Evolutionary conservation across 257 asterid species (phyloP), one percentile per base, ranked within the genome.

Genomic region (Prunella vulgaris): DNA sequence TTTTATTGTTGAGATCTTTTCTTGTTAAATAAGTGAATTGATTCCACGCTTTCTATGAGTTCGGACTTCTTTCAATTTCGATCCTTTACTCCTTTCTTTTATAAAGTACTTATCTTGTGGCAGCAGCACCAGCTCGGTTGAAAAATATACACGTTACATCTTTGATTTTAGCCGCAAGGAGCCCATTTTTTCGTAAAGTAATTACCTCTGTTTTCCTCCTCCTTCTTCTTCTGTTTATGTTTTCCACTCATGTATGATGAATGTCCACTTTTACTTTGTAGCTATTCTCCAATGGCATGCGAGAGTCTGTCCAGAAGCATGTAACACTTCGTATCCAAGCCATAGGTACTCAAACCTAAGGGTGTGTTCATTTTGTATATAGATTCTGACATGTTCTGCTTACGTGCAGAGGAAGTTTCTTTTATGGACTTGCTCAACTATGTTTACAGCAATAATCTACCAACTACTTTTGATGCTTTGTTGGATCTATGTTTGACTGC

Each of bases 151-250:
- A 7, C 14, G 13, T 51, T 2, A 5, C 4, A 3, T 51, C 57
- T 15, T 18, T 51, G 59, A 84, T 88, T 60, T 79, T 90, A 78
- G 97, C 91, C 32, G 95, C 86, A 54, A 84, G 82, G 71, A 90
- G 97, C 64, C 88, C 81, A 0, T 88, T 81, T 68, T 90, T 86
- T 71, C 82, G 79, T 27, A 88, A 86, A 82, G 97, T 84, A 53
- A 46, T n/a, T n/a, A 69, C 12, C 6, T 7, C 7, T 8, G 40
- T 7, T 38, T 2, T 37, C 4, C 4, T 27, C 32, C 32, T 3
- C 13, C 13, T 7, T 37, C 42, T 3, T 37, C 13, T 37, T 7
- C 4, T 38, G 10, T 38, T 38, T 38, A 37, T 10, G 0, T 10
- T 38, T 10, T 38, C 46, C 1, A 33, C 40, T 1, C 40, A 33